Evolutionary conservation across 2,329 filamentous ascomycete species (phyloP).

Genomic region (Cladosporium halotolerans): DNA sequence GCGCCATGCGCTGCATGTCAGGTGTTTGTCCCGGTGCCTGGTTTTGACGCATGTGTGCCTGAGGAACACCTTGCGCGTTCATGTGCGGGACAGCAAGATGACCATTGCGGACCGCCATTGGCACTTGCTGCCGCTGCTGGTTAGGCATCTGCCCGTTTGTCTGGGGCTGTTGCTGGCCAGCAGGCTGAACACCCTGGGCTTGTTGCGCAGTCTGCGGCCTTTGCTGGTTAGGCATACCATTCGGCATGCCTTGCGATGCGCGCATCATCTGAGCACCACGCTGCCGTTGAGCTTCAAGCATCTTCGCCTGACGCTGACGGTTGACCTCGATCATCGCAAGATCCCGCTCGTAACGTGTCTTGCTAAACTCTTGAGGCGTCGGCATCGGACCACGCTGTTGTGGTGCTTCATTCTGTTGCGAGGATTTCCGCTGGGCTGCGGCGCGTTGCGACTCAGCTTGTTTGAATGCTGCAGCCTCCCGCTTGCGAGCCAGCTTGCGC

Average conservation of each 20-base stretch:
- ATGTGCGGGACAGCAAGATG: conserved; percentile 46
- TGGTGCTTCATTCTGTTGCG: conserved; percentile 21
- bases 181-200: conserved; percentile 22
- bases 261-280: conserved; percentile 34
- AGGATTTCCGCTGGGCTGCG: conserved; percentile 71
- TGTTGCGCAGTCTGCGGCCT: conserved; percentile 19
- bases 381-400: conserved; percentile 44
- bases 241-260: conserved; percentile 33
- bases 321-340: conserved; percentile 55
- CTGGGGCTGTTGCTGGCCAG: conserved; percentile 20
- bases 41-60: conserved; percentile 46
- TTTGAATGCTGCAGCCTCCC: conserved; percentile 78
- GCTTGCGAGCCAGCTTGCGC: conserved; percentile 90
- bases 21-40: conserved; percentile 17
- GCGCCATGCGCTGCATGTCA: conserved; percentile 23
- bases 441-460: conserved; percentile 69
- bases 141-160: conserved; percentile 32
- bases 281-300: conserved; percentile 44
- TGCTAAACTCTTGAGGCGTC: conserved; percentile 85
- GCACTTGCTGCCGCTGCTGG: conserved; percentile 37
- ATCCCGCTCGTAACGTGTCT: conserved; percentile 81
- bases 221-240: conserved; percentile 22
- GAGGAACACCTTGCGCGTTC: conserved; percentile 56
- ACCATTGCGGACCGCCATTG: conserved; percentile 42
- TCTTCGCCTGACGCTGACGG: conserved; percentile 57